Evolutionary conservation across 2,329 filamentous ascomycete species (phyloP), one percentile per base, ranked within the genome.

Genomic region (Amauroascus niger): DNA sequence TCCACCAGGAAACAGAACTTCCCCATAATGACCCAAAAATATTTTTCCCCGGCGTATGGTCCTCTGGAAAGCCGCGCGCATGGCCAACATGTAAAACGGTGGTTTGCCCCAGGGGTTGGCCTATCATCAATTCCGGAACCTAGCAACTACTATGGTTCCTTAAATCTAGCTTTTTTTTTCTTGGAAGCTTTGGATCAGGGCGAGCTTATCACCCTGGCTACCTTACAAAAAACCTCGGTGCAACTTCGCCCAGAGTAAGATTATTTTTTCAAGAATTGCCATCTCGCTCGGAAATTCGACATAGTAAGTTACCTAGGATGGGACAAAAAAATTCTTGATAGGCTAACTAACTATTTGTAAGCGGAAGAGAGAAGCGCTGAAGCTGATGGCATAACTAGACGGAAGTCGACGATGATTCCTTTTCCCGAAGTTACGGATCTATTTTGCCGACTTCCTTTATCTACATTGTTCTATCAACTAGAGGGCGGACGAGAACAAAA

Each of bases 31-130:
- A 14, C 44, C 51, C 30, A 53, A 30, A 52, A 53, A 41, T 33
- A 47, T 18, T 53, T 53, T 53, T 43, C 51, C 26, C 51, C 43
- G 44, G 43, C 44, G 43, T 46, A 40, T 28, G 41, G 41, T 16
- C 18, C 41, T 45, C 8, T 52, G 50, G 41, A 39, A 52, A 7
- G 13, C 43, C 50, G 28, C 33, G 32, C 22, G 50, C 28, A 41
- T 48, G 43, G 43, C 32, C 51, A 33, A 14, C 22, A 53, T 9
- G 28, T 51, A 43, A 24, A 30, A 51, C n/a, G n/a, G n/a, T n/a
- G 49, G 49, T 24, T 45, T 44, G 39, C 41, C 50, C 40, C 26
- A 40, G 40, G 20, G 41, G 22, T 14, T n/a, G 41, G 50, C 41
- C 40, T 46, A 46, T 46, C 18, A 45, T 9, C 37, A 2, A 9